Base-by-base conservation (phyloP, 2,329 filamentous ascomycete genomes). In the Phyllosticta citrichinensis region DNA sequence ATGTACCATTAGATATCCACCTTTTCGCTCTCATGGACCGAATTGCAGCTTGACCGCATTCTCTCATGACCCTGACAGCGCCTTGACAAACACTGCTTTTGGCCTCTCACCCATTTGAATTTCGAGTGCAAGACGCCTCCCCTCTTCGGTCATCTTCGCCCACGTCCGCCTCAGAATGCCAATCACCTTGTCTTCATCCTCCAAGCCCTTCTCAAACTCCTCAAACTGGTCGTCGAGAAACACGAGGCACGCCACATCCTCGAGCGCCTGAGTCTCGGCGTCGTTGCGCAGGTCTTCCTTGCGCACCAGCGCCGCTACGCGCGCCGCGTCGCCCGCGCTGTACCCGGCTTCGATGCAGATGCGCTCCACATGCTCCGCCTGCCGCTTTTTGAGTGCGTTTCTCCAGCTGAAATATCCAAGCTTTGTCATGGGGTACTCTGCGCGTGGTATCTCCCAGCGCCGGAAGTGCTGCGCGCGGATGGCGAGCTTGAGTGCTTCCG, bases 161-260 rank as follows among this genome's bases (percentile, higher is more conserved):
- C 74, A 76, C 51, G 72, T 75, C 67, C 74, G 75, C 63, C 66
- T 57, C 64, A 76, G 24, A 27, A 76, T 75, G 19, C 75, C 76
- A 20, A 93, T 71, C 63, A 91, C 84, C 80, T 94, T 95, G 75
- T 93, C 88, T 68, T 91, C 87, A 75, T 93, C 88, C 68, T 91
- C 87, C 59, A 86, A 81, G 27, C 83, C 80, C 70, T 81, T 79
- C 77, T 90, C 87, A 74, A 94, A 96, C 57, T 82, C 83, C 68
- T 92, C 90, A 64, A 95, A 88, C 70, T 94, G 88, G 70, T 93
- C 89, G 70, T 94, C 90, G 65, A 96, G 75, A 71, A 96, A 96
- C 27, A 95, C 90, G 60, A 96, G 75, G 70, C 90, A 95, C 2
- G 91, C 91, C 54, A 91, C 88, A 75, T 95, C 91, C 76, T 95